Percentiles rank a stretch among this genome's conserved stretches.
Conservation (phyloP, 2,329 filamentous ascomycete genomes). For the Pyricularia sp. region DNA sequence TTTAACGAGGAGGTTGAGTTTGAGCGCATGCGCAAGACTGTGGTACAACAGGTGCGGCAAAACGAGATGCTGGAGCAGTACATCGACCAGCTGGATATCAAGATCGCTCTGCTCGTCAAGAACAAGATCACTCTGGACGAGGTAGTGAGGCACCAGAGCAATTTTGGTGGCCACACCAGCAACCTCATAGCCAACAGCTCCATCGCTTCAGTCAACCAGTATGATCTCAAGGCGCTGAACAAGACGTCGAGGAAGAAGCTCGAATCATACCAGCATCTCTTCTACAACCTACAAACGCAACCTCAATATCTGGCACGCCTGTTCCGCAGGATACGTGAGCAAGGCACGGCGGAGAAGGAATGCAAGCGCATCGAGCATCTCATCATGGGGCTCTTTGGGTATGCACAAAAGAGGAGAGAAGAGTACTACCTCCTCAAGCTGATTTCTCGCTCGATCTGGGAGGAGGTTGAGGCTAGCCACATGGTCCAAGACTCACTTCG, state of each 20-base stretch:
- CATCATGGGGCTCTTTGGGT: conserved; percentile 94
- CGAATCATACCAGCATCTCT: conserved; percentile 93
- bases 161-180: conserved; percentile 76
- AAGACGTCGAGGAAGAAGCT: conserved; percentile 93
- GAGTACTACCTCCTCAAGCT: conserved; percentile 95
- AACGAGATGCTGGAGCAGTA: conserved; percentile 98
- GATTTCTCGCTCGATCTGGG: conserved; percentile 69
- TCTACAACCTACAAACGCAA: conserved; percentile 95
- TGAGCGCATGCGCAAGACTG: conserved; percentile 86
- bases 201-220: conserved; percentile 81
- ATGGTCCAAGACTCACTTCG: conserved; percentile 78
- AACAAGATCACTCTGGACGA: conserved; percentile 99
- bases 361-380: conserved; percentile 85
- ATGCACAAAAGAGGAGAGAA: conserved; percentile 91
- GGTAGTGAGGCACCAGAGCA: conserved; percentile 92
- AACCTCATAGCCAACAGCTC: conserved; percentile 80
- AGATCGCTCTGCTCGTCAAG: conserved; percentile 95
- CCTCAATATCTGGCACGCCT: conserved; percentile 86
- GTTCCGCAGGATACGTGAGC: conserved; percentile 75
- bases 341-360: conserved; percentile 82
- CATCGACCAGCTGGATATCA: conserved; percentile 96
- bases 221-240: conserved; percentile 94
- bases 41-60: conserved; percentile 92
- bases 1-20: conserved; percentile 99
- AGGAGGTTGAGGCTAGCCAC: conserved; percentile 69